Percentiles rank a stretch among this genome's conserved stretches.
Evolutionary conservation across 2,329 filamentous ascomycete genomes (phyloP).

Genomic region (Ophiostoma triangulosporum): DNA sequence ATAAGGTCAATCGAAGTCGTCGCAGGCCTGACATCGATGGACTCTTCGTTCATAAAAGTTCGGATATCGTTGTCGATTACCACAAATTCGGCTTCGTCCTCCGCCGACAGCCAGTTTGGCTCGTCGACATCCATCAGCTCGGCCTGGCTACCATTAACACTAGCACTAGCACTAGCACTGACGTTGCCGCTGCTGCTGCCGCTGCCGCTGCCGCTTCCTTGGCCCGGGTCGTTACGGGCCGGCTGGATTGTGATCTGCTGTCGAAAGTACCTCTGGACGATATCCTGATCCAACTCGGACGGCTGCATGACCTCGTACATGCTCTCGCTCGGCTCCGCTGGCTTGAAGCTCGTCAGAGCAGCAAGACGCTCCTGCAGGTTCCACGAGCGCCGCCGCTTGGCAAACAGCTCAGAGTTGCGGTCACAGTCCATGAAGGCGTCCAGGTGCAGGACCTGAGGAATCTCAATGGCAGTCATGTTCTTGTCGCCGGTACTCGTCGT

Average conservation of each 20-base stretch:
- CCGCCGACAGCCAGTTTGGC: not conserved
- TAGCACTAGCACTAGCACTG: not conserved
- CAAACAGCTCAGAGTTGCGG: slow-evolving; percentile 45
- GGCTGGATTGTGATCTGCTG: not conserved
- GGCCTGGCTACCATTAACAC: not conserved
- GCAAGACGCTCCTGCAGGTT: slow-evolving; percentile 52
- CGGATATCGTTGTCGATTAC: slow-evolving; percentile 13
- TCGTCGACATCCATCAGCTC: not conserved
- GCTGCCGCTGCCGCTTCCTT: not conserved
- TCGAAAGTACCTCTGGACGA: not conserved
- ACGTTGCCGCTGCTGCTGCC: not conserved
- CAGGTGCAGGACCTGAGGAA: slow-evolving; percentile 73
- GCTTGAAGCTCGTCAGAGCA: slow-evolving; percentile 24
- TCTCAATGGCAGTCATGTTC: slow-evolving; percentile 60
- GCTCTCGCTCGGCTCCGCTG: not conserved
- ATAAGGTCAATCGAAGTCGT: not conserved
- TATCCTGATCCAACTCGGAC: not conserved
- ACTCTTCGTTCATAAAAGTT: slow-evolving; percentile 21
- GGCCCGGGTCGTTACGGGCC: not conserved
- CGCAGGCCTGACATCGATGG: slow-evolving; percentile 17
- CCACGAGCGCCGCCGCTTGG: slow-evolving; percentile 59
- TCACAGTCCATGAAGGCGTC: slow-evolving; percentile 73
- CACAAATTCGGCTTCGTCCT: slow-evolving; percentile 7
- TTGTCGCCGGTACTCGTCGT: slow-evolving; percentile 62
- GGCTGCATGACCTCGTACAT: not conserved